phyloP scores from a whole-genome alignment of 106 monocot species.

The Allium sativum region DNA sequence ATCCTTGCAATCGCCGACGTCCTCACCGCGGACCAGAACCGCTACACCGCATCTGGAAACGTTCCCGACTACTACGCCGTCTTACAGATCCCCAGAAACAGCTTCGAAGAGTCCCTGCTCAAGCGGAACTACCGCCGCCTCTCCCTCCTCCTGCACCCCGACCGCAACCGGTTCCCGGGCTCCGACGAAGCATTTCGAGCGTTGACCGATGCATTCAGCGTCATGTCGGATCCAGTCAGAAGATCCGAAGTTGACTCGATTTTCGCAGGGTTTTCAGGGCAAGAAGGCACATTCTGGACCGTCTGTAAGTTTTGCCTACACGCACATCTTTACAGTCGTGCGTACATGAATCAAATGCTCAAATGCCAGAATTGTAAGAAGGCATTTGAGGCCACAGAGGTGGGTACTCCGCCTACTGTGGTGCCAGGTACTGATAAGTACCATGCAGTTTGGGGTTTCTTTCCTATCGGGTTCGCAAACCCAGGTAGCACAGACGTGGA shows the following conservation, averaged over 20 bases:
- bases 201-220: constrained; percentile 32
- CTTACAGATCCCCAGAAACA: constrained; percentile 11
- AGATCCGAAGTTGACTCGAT: constrained; percentile 27
- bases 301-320: constrained; percentile 35
- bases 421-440: constrained; percentile 24
- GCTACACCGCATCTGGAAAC: neutral
- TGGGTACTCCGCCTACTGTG: constrained; percentile 23
- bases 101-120: neutral
- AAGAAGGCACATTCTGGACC: constrained; percentile 38
- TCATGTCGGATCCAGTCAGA: constrained; percentile 47
- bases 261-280: neutral
- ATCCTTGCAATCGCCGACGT: constrained; percentile 25
- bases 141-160: constrained; percentile 40
- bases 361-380: constrained; percentile 33
- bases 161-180: constrained; percentile 14
- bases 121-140: constrained; percentile 24
- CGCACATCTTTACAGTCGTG: constrained; percentile 31
- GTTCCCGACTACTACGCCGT: constrained; percentile 16
- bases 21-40: constrained; percentile 13
- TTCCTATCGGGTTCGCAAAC: constrained; percentile 19
- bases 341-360: constrained; percentile 18
- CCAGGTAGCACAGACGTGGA: constrained; percentile 15
- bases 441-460: constrained; percentile 21
- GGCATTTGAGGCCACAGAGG: constrained; percentile 29
- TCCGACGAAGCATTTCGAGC: constrained; percentile 31